These are phyloP conservation scores for Hirsutella thompsonii DNA, from an alignment of 2,329 filamentous ascomycete species.

Conservation along the genomic window DNA sequence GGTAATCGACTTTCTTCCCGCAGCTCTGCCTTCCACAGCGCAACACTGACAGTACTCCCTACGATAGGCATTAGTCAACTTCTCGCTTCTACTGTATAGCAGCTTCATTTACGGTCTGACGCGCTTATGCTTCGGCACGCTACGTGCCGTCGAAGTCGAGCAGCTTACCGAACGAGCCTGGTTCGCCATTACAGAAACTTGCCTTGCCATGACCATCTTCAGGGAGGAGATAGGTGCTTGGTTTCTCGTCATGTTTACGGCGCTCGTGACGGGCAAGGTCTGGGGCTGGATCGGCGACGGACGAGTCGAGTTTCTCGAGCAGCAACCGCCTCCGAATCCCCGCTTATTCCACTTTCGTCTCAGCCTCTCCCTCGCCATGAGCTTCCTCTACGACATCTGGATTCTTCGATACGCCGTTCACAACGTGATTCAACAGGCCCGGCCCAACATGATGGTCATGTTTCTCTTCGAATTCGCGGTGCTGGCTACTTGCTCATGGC, in stretches of 20 bases:
- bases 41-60: conserved; percentile 1
- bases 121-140: conserved; percentile 75
- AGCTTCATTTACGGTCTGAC: conserved; percentile 79
- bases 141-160: conserved; percentile 90
- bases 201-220: conserved; percentile 96
- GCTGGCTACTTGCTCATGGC: conserved; percentile 64
- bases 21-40: conserved; percentile 2
- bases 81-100: conserved; percentile 70
- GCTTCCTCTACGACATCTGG: conserved; percentile 65
- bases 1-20: conserved; percentile 37
- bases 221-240: conserved; percentile 87
- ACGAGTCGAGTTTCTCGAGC: conserved; percentile 84
- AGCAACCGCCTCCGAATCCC: conserved; percentile 84
- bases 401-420: conserved; percentile 73
- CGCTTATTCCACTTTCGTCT: conserved; percentile 77
- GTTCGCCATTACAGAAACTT: conserved; percentile 96
- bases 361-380: conserved; percentile 63
- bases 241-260: conserved; percentile 94
- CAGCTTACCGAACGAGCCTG: conserved; percentile 95
- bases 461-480: conserved; percentile 97
- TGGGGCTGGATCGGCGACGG: conserved; percentile 99
- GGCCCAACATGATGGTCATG: conserved; percentile 99
- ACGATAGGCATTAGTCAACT: conserved; percentile 72
- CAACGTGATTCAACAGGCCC: conserved; percentile 72
- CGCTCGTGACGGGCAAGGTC: conserved; percentile 83